These are phyloP conservation scores for Diutina mesorugosa DNA, from an alignment of 1,139 yeast species.

Conservation along the genomic window DNA sequence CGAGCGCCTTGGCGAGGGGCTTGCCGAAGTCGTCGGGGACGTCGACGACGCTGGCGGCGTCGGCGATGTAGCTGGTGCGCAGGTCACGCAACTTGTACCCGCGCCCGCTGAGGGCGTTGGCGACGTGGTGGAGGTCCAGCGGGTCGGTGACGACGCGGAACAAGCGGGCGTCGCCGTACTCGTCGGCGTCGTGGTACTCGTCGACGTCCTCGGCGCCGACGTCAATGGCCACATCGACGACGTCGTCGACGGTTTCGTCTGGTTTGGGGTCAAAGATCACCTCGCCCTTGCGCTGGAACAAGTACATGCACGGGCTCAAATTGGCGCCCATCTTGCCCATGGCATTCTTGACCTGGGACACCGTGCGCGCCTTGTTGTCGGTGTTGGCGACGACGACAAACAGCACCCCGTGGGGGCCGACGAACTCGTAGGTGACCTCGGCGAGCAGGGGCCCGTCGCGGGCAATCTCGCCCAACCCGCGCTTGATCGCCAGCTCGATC, in stretches of 20 bases:
- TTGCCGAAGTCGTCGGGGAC: constrained; percentile 39
- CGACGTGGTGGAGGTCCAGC: constrained; percentile 45
- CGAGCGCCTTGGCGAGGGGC: constrained; percentile 45
- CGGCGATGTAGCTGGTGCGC: constrained; percentile 57
- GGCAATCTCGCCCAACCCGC: constrained; percentile 54
- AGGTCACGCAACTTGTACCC: constrained; percentile 58
- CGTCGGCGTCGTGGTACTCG: constrained; percentile 13
- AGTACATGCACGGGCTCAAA: constrained; percentile 63
- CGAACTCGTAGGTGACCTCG: constrained; percentile 58
- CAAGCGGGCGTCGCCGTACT: neutral
- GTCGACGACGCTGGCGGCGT: constrained; percentile 43
- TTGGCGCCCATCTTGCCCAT: constrained; percentile 61
- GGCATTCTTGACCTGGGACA: constrained; percentile 63
- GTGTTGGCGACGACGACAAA: constrained; percentile 76
- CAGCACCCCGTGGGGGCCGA: constrained; percentile 89
- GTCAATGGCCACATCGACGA: constrained; percentile 65
- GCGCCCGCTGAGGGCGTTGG: constrained; percentile 38
- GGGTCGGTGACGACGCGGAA: constrained; percentile 42
- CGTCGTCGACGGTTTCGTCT: constrained; percentile 38
- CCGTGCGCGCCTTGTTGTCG: constrained; percentile 77
- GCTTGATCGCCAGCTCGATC: constrained; percentile 72
- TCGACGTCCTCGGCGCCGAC: constrained; percentile 78
- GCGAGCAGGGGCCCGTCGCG: constrained; percentile 22
- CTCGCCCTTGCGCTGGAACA: constrained; percentile 70
- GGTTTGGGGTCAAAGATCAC: constrained; percentile 36